Base-by-base conservation (phyloP, 306 rosid genomes). In the Sphenostylis stenocarpa region DNA sequence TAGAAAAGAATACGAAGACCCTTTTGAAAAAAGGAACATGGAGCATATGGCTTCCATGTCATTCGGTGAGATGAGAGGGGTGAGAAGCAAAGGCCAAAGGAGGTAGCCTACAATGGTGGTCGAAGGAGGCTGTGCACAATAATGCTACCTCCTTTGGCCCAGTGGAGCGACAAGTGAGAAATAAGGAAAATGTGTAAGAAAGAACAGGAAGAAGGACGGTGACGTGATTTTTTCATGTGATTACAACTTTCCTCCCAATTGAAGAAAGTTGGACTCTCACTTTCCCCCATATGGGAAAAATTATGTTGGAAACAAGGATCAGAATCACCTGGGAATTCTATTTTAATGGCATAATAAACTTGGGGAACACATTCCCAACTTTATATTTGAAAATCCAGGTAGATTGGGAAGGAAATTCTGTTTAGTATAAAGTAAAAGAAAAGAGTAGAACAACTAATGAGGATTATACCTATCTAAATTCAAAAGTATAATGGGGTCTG, bases 401-500 rank as follows among this genome's bases (percentile, higher is more conserved):
- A 70, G 33, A 39, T 63, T 41, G 49, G 63, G 58, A 65, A 72
- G 67, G 12, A 48, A 57, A 48, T 44, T 20, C 58, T 72, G 39
- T 77, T 65, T 49, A 55, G 74, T 67, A 56, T 82, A 36, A 26
- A 23, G 41, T 51, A 44, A 55, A 26, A 20, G 23, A 39, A 26
- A 33, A 77, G 41, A 48, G 9, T 38, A 66, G 41, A 44, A 45
- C 17, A 67, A 33, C 26, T 33, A 21, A 76, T 43, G 31, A 31
- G 39, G 34, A 60, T 29, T 38, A 7, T 75, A 61, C 12, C 29
- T 72, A 20, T n/a, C 70, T 53, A 73, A 63, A 62, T 79, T 79
- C 15, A 47, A 52, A 49, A 49, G 15, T 49, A 20, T 60, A 12
- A 68, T 33, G 23, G 19, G 23, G 57, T 63, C 75, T 43, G 12